These are phyloP conservation scores for Fusarium praegraminearum DNA, from an alignment of 2,329 filamentous ascomycete genomes.

Conservation along the genomic window DNA sequence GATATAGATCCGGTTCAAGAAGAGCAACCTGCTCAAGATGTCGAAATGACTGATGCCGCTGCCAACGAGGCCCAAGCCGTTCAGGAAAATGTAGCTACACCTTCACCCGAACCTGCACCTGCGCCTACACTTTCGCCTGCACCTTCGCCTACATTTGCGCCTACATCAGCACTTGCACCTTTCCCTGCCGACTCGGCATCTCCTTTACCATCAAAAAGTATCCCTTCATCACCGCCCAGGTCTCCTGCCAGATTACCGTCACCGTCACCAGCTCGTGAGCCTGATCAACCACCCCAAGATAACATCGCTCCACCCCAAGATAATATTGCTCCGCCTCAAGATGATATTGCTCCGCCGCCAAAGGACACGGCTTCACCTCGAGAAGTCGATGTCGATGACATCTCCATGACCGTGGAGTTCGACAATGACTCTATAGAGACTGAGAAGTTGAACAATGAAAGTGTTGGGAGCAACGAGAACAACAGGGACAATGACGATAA, in stretches of 20 bases:
- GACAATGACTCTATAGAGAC: slow-evolving; percentile 3
- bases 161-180: background rate
- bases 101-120: background rate
- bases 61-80: slow-evolving; percentile 3
- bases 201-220: slow-evolving; percentile 4
- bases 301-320: slow-evolving; percentile 6
- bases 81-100: background rate
- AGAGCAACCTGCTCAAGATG: slow-evolving; percentile 25
- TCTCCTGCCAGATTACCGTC: slow-evolving; percentile 2
- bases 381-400: slow-evolving; percentile 1
- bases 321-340: slow-evolving; percentile 5
- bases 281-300: slow-evolving; percentile 12
- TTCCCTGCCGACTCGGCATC: background rate
- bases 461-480: slow-evolving; percentile 7
- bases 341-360: background rate
- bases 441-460: slow-evolving; percentile 20
- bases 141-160: background rate
- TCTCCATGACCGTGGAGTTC: slow-evolving; percentile 12
- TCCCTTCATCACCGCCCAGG: slow-evolving; percentile 10
- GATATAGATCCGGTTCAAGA: slow-evolving; percentile 36
- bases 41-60: slow-evolving; percentile 38
- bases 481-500: background rate
- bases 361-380: slow-evolving; percentile 8
- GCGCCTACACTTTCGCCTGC: background rate
- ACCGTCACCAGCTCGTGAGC: slow-evolving; percentile 9